Percentiles rank a stretch among this genome's conserved stretches.
phyloP scores from a whole-genome alignment of 441 rosid genomes.

The Brassica hybrid region DNA sequence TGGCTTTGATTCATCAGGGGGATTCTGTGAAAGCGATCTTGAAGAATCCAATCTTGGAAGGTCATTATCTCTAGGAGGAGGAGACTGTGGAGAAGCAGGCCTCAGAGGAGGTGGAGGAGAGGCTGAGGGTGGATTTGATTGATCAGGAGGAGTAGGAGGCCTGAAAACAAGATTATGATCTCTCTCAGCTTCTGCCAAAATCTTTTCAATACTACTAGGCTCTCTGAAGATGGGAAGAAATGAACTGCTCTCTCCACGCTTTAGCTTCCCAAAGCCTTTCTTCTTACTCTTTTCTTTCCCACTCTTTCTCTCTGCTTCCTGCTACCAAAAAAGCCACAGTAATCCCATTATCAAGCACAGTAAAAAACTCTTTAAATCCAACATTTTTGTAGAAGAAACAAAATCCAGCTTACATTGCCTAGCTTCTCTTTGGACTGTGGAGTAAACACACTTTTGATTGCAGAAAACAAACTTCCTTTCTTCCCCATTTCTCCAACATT shows the following conservation, averaged over 20 bases:
- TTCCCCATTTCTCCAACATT: constrained; percentile 88
- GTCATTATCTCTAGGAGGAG: constrained; percentile 27
- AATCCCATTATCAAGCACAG: constrained; percentile 35
- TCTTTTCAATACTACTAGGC: constrained; percentile 96
- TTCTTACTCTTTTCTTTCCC: constrained; percentile 71
- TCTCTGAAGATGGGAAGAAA: constrained; percentile 86
- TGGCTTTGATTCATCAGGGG: constrained; percentile 32
- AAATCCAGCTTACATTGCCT: constrained; percentile 50
- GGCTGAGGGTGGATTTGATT: constrained; percentile 21
- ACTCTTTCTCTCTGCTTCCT: constrained; percentile 74
- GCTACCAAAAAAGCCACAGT: constrained; percentile 39
- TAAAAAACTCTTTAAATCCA: constrained; percentile 18
- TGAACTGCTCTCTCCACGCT: constrained; percentile 74
- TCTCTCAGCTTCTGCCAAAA: constrained; percentile 91
- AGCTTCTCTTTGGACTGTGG: constrained; percentile 78
- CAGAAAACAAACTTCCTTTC: constrained; percentile 93
- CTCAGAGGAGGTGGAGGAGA: constrained; percentile 32
- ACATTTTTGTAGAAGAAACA: neutral
- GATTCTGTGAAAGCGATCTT: constrained; percentile 43
- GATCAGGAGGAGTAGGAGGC: constrained; percentile 68
- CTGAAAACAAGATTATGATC: constrained; percentile 75
- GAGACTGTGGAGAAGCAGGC: constrained; percentile 51
- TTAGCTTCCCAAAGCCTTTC: constrained; percentile 73
- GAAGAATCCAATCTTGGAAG: constrained; percentile 45
- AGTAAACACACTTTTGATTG: constrained; percentile 78